These are phyloP conservation scores for Fusarium sp. DNA, from an alignment of 2,329 filamentous ascomycete species.

Conservation along the genomic window DNA sequence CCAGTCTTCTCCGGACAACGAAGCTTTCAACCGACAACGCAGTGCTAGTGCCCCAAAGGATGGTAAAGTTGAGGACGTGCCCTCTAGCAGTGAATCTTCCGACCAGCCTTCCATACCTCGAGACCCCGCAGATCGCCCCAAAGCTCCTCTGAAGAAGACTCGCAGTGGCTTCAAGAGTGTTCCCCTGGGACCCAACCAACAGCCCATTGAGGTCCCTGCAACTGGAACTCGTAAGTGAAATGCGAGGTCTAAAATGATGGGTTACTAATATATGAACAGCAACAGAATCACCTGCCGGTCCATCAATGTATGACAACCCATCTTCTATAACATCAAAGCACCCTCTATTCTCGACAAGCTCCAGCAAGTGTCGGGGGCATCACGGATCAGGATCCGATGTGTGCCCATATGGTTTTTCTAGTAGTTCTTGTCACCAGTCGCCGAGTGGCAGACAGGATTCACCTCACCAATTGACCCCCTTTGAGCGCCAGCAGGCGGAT, in stretches of 20 bases:
- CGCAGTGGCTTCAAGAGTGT: conserved; percentile 37
- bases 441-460: conserved; percentile 49
- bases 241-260: too few species aligned
- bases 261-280: conserved; percentile 20
- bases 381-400: conserved; percentile 24
- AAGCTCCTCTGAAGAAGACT: conserved; percentile 42
- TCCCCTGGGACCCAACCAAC: conserved; percentile 15
- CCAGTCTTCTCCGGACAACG: conserved; percentile 39
- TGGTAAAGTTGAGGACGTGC: conserved; percentile 16
- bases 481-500: conserved; percentile 55
- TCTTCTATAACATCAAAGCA: conserved; percentile 36
- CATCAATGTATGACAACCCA: conserved; percentile 61
- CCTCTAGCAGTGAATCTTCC: not conserved
- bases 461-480: conserved; percentile 47
- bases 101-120: conserved; percentile 21
- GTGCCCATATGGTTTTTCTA: conserved; percentile 14
- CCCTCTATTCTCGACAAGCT: conserved; percentile 20
- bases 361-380: conserved; percentile 21
- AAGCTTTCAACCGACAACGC: conserved; percentile 43
- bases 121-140: conserved; percentile 36
- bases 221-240: conserved; percentile 30
- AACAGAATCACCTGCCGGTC: conserved; percentile 43
- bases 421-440: conserved; percentile 27
- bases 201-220: conserved; percentile 21
- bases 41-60: conserved; percentile 49